Evolutionary conservation across 2,329 filamentous ascomycete species (phyloP), one percentile per base, ranked within the genome.

Genomic region (Ophiostoma sp.): DNA sequence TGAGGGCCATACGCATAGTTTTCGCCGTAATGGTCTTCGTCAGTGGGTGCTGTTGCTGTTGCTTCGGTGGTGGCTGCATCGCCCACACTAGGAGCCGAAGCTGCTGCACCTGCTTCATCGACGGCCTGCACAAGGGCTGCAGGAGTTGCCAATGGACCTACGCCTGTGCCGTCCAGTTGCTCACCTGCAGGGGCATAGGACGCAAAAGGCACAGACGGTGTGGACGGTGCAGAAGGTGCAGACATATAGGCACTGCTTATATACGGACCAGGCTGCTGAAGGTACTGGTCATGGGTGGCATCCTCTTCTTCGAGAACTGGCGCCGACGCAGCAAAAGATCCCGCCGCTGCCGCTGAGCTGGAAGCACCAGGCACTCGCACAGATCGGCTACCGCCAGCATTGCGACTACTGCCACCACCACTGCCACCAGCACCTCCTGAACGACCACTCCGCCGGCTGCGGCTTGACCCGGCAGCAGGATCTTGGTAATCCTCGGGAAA

Each of bases 281-380:
- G 33, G 17, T 17, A 10, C 57, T 70, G 67, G 20, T 67, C 54
- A n/a, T 68, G 67, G 17, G 54, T 67, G 10, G 27, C 67, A 73
- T 86, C 83, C 70, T 88, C 83, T 65, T 89, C 83, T 48, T 80
- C 77, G n/a, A 90, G 78, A 35, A 83, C 78, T 4, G 88, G 88
- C 5, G 89, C 88, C 65, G 85, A 86, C 1, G 87, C 85, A 67
- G 76, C 70, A 48, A 65, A 39, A 68, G 68, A 33, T 3, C 15
- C 31, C 5, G 57, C 13, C 57, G 31, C 27, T 31, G 27, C 27
- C 27, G 31, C 57, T 1, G n/a, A 23, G 27, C 27, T 65, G 17
- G 64, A 4, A 33, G 36, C 36, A 35, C 52, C 3, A 3, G 62
- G 17, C 6, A 17, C 62, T 7, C 65, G 31, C 17, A 52, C 17